Evolutionary conservation across 176 grass and related monocot species (phyloP).

Genomic region (Aegilops sharonensis): DNA sequence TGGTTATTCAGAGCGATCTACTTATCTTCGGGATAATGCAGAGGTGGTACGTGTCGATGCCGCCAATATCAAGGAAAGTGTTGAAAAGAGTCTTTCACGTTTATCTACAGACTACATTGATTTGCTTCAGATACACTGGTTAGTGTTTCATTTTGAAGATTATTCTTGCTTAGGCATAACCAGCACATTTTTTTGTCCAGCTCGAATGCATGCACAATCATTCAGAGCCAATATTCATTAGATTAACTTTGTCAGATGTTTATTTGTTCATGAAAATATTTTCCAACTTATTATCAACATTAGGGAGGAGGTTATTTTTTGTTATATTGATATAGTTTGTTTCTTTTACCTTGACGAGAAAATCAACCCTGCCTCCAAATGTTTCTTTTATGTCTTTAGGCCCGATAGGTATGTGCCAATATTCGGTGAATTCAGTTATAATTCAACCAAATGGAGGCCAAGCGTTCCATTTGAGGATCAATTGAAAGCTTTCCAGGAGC

Average conservation of each 20-base stretch:
- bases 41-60: slow-evolving; percentile 67
- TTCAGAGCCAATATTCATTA: not conserved
- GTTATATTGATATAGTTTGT: not conserved
- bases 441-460: slow-evolving; percentile 73
- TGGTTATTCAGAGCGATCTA: slow-evolving; percentile 58
- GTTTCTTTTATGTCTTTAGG: slow-evolving; percentile 51
- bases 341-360: not conserved
- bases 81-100: slow-evolving; percentile 88
- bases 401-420: slow-evolving; percentile 92
- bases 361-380: slow-evolving; percentile 4
- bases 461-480: slow-evolving; percentile 73
- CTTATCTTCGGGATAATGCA: slow-evolving; percentile 62
- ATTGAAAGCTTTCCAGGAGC: slow-evolving; percentile 69
- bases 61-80: slow-evolving; percentile 85
- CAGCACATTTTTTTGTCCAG: not conserved
- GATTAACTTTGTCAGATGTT: not conserved
- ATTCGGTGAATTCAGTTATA: slow-evolving; percentile 78
- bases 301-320: not conserved
- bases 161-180: not conserved
- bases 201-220: not conserved
- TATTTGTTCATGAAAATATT: not conserved
- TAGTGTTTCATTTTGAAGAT: slow-evolving; percentile 20
- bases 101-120: slow-evolving; percentile 92
- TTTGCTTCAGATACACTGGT: slow-evolving; percentile 98
- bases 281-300: not conserved